Evolutionary conservation across 2,329 filamentous ascomycete species (phyloP), one percentile per base, ranked within the genome.

Genomic region (Xylariales sp.): DNA sequence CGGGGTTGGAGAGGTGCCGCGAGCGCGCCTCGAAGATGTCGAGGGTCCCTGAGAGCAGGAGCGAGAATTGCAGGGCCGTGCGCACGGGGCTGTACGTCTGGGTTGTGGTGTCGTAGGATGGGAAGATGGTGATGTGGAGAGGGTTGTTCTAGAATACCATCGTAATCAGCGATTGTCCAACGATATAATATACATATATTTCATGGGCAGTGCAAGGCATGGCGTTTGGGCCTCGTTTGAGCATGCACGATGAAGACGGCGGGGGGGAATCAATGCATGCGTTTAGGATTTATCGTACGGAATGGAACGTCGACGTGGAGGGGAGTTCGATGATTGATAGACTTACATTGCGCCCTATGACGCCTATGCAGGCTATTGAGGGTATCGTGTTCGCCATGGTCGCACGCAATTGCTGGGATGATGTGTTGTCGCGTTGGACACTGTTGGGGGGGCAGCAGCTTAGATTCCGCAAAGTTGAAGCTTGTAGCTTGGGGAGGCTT

Each of bases 21-120:
- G 93, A 86, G 65, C 94, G 93, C 68, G 94, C 89, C 75, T 96
- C 93, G 81, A 99, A 97, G 72, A 98, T 90, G 81, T 99, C 96
- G 73, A 99, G 91, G 65, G 93, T 96, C 66, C 91, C 92, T 73
- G 94, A 96, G 69, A 98, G 89, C 56, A 97, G 87, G 75, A 98
- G 94, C 43, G 92, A 93, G 83, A 96, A 97, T 78, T 97, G 93
- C 10, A 98, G 87, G n/a, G 89, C 86, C 18, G 90, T 91, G 75
- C 91, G 90, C 71, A 91, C 83, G 43, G 87, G 87, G 7, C 80
- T 76, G 73, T 84, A 83, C 62, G 81, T 82, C 80, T 85, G 83
- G 72, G 84, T 85, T 60, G 85, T 72, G 55, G 86, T 82, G 76
- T 87, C 84, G 84, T 92, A 87, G 54, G 90, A 91, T 59, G 93